Conservation (phyloP, 768 basidiomycete species). For the Lactarius sanguifluus region DNA sequence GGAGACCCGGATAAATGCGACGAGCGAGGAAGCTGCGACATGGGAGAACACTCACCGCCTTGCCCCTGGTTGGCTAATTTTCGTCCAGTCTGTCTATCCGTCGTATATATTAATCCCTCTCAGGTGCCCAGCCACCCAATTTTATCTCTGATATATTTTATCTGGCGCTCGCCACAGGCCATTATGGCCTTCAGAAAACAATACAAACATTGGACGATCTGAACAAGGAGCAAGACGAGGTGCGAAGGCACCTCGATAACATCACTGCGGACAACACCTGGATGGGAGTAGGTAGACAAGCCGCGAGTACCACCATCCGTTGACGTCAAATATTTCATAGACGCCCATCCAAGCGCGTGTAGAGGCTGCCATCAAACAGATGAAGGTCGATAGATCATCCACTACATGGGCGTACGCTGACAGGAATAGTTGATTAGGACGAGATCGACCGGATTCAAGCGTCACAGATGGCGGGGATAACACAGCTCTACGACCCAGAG, state of each 20-base stretch:
- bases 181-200: slow-evolving; percentile 84
- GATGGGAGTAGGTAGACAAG: slow-evolving; percentile 61
- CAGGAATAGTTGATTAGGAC: slow-evolving; percentile 40
- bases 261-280: slow-evolving; percentile 76
- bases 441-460: slow-evolving; percentile 70
- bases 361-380: slow-evolving; percentile 71
- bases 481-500: slow-evolving; percentile 85
- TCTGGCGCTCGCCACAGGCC: slow-evolving; percentile 80
- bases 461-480: slow-evolving; percentile 78
- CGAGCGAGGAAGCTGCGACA: slow-evolving; percentile 76
- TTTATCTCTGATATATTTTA: slow-evolving; percentile 97
- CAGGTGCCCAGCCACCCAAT: slow-evolving; percentile 62
- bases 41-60: slow-evolving; percentile 60
- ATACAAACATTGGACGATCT: slow-evolving; percentile 75
- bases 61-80: slow-evolving; percentile 41
- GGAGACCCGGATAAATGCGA: slow-evolving; percentile 92
- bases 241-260: slow-evolving; percentile 73
- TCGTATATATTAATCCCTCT: slow-evolving; percentile 31
- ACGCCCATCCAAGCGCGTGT: slow-evolving; percentile 72
- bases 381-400: slow-evolving; percentile 45
- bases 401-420: neutral
- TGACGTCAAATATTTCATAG: slow-evolving; percentile 39
- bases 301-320: neutral
- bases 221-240: slow-evolving; percentile 71
- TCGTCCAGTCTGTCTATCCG: neutral